Base-by-base conservation (phyloP, 345 rosid genomes). In the Camelina neglecta region DNA sequence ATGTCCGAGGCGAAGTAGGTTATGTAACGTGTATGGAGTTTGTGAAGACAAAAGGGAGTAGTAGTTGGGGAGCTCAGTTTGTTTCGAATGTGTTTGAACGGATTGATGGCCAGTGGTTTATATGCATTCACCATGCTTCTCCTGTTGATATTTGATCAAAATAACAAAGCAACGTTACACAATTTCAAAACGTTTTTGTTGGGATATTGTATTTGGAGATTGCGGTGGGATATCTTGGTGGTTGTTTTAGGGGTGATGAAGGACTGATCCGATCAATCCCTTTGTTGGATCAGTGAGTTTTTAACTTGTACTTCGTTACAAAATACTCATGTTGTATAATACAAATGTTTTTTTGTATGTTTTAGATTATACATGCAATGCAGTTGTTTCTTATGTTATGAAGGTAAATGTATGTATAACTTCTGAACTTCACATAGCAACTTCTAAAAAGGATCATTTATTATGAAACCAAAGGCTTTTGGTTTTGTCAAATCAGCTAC, bases 41-140 rank as follows among this genome's bases (percentile, higher is more conserved):
- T 61, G 90, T 95, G 45, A 92, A 85, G 84, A 90, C 97, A 11
- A 89, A 84, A 82, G 97, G 96, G 15, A 87, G 87, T 85, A 87
- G 86, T 81, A 90, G 92, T 42, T 95, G 97, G 99, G 99, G 99
- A 35, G 92, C 89, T 31, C 97, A 95, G 79, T 92, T 88, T 79
- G 97, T 87, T 42, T 86, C 97, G 0, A 95, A 90, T 74, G 93
- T 90, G 75, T 92, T 92, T 77, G 97, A 95, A 86, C 81, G 79
- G 82, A 82, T 90, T 36, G 84, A 82, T 80, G 97, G 91, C 26
- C 70, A 79, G 38, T 92, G 97, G 97, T 85, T 80, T 65, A 89
- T 92, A 67, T 86, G 93, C 74, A 69, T 92, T 75, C 99, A 95
- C 82, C 99, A 95, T 82, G 99, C 97, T 60, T 92, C 96, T 21